These are phyloP conservation scores for Endoconidiophora laricicola DNA, from an alignment of 2,329 filamentous ascomycete species.

Conservation along the genomic window DNA sequence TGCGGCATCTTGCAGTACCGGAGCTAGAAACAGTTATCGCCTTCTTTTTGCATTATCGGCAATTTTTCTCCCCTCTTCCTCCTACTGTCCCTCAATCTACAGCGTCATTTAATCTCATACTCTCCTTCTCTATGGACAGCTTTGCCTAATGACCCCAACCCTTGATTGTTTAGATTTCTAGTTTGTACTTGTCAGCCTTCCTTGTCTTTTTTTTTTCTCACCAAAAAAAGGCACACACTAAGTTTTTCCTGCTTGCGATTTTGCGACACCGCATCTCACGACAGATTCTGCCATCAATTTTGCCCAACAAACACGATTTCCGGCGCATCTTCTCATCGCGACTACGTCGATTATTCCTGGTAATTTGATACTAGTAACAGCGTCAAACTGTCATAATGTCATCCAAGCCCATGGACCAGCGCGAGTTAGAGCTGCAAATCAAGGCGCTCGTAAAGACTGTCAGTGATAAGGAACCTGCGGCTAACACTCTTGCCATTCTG, in stretches of 20 bases:
- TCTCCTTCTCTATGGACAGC: no score
- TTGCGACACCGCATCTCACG: background rate
- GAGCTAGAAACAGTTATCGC: no score
- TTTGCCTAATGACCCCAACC: background rate
- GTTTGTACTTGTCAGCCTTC: conserved; percentile 1
- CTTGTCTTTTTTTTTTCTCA: conserved; percentile 1
- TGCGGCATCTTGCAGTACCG: no score
- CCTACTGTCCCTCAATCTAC: no score
- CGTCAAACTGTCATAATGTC: background rate
- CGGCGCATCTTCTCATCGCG: no score
- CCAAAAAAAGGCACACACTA: conserved; percentile 3
- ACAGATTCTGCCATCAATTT: background rate
- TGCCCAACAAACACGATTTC: no score
- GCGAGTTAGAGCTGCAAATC: conserved; percentile 62
- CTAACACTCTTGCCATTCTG: conserved; percentile 57
- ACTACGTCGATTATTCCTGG: no score
- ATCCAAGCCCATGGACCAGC: conserved; percentile 48
- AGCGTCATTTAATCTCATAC: no score
- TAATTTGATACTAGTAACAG: no score
- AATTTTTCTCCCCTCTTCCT: no score
- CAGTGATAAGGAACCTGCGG: conserved; percentile 53
- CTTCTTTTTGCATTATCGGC: no score
- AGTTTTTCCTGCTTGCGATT: background rate
- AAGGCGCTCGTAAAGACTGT: conserved; percentile 69
- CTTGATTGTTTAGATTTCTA: background rate